A percentile compares a stretch with the other conserved stretches of the same genome.
phyloP scores from a whole-genome alignment of 345 rosid genomes.

The Schrenkiella parvula region DNA sequence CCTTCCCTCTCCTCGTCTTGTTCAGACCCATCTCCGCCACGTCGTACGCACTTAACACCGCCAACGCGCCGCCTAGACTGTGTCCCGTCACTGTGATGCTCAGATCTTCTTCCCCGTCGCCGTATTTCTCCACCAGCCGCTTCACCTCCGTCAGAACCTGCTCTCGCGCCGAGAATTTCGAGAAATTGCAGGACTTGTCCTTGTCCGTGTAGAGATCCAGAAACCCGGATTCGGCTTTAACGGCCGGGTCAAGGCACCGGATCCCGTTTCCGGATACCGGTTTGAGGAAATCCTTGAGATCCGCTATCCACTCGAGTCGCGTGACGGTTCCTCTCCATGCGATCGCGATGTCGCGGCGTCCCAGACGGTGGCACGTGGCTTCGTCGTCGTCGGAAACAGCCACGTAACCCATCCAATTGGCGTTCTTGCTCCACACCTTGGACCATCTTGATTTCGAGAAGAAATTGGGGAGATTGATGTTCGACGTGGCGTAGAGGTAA shows the following conservation, averaged over 20 bases:
- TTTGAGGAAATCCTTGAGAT: conserved; percentile 65
- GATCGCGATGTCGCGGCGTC: conserved; percentile 69
- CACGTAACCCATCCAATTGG: conserved; percentile 87
- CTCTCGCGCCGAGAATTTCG: conserved; percentile 69
- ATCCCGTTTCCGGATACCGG: conserved; percentile 46
- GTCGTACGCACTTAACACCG: conserved; percentile 70
- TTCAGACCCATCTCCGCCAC: conserved; percentile 62
- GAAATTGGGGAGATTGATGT: conserved; percentile 71
- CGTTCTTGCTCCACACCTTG: conserved; percentile 76
- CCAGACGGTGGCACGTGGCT: conserved; percentile 38
- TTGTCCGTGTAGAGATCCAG: conserved; percentile 73
- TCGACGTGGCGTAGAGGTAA: conserved; percentile 70
- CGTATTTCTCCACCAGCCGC: conserved; percentile 42
- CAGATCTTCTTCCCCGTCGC: conserved; percentile 39
- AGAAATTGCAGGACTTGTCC: conserved; percentile 49
- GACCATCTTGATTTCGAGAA: conserved; percentile 86
- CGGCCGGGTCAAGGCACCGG: conserved; percentile 61
- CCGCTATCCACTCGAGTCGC: conserved; percentile 69
- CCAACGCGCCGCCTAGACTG: conserved; percentile 77
- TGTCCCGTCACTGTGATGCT: conserved; percentile 85
- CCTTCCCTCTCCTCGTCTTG: conserved; percentile 32
- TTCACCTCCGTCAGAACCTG: conserved; percentile 66
- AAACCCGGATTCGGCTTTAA: conserved; percentile 81
- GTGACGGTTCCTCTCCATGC: conserved; percentile 91
- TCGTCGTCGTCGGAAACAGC: conserved; percentile 61